These are phyloP conservation scores for Aotearoamyces nothofagi DNA, from an alignment of 2,329 filamentous ascomycete genomes.

Conservation along the genomic window DNA sequence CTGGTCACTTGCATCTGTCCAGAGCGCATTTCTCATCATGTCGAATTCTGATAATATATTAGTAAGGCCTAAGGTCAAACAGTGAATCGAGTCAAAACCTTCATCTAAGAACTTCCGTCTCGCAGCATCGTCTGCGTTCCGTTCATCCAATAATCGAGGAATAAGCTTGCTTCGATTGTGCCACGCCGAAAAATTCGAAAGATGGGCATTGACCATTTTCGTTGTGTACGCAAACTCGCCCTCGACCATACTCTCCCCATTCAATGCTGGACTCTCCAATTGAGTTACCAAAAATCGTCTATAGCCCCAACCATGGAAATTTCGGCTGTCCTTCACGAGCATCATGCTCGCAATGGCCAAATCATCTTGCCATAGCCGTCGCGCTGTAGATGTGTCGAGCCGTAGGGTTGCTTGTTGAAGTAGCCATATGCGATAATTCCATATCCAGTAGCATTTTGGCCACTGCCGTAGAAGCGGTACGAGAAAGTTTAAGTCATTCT, in stretches of 20 bases:
- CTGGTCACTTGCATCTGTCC: constrained; percentile 66
- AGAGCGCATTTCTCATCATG: constrained; percentile 58
- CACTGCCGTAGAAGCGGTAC: constrained; percentile 71
- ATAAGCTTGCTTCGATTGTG: constrained; percentile 81
- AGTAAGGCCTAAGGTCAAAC: constrained; percentile 4
- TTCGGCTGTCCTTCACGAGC: constrained; percentile 71
- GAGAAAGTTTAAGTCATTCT: constrained; percentile 65
- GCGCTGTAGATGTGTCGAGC: constrained; percentile 39
- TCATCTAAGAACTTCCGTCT: constrained; percentile 57
- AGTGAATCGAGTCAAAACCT: constrained; percentile 27
- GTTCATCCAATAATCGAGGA: constrained; percentile 56
- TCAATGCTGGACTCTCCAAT: constrained; percentile 44
- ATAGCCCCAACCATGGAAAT: constrained; percentile 97
- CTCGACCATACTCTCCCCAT: constrained; percentile 52
- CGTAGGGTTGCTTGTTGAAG: constrained; percentile 54
- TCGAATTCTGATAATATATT: constrained; percentile 45
- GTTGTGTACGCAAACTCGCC: constrained; percentile 81
- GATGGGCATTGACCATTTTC: constrained; percentile 67
- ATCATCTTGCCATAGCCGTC: constrained; percentile 69
- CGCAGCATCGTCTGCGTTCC: constrained; percentile 43
- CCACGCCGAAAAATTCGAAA: constrained; percentile 97
- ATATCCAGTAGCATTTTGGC: constrained; percentile 99
- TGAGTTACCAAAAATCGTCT: constrained; percentile 62
- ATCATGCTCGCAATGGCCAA: constrained; percentile 75
- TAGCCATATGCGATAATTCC: constrained; percentile 88